phyloP scores from a whole-genome alignment of 2,329 filamentous ascomycete species.

The Sclerotinia minor region DNA sequence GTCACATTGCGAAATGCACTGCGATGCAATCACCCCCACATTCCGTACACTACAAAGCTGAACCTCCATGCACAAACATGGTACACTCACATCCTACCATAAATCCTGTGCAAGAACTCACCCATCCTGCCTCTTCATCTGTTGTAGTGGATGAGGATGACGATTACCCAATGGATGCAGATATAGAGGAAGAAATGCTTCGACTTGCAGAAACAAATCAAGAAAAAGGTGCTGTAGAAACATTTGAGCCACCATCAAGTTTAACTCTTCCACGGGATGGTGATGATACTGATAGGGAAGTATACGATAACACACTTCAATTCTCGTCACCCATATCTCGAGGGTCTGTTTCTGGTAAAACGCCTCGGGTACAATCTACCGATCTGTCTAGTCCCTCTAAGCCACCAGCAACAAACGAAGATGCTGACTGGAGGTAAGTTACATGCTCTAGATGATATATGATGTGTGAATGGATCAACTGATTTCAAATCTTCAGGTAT shows the following conservation, averaged over 20 bases:
- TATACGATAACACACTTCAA: conserved; percentile 38
- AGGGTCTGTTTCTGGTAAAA: neutral
- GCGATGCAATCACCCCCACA: neutral
- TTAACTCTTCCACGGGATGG: conserved; percentile 27
- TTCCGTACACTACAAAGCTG: neutral
- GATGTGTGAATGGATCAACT: neutral
- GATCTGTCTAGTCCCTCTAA: conserved; percentile 26
- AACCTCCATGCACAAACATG: neutral
- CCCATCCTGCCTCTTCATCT: neutral
- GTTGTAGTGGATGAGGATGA: conserved; percentile 28
- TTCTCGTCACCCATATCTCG: conserved; percentile 33
- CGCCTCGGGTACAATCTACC: conserved; percentile 21
- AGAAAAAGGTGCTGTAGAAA: conserved; percentile 28
- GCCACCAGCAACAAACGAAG: conserved; percentile 17
- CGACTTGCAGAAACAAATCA: conserved; percentile 28
- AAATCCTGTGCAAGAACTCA: neutral
- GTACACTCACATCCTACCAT: neutral
- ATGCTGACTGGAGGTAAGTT: conserved; percentile 20
- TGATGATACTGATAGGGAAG: conserved; percentile 28
- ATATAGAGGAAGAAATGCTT: conserved; percentile 36
- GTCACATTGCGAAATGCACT: neutral
- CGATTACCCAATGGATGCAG: conserved; percentile 37
- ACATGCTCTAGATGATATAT: neutral
- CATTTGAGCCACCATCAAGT: conserved; percentile 31
- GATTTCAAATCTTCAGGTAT: neutral